phyloP scores from a whole-genome alignment of 352 stramenopile genomes.

The Globisporangium canariense region DNA sequence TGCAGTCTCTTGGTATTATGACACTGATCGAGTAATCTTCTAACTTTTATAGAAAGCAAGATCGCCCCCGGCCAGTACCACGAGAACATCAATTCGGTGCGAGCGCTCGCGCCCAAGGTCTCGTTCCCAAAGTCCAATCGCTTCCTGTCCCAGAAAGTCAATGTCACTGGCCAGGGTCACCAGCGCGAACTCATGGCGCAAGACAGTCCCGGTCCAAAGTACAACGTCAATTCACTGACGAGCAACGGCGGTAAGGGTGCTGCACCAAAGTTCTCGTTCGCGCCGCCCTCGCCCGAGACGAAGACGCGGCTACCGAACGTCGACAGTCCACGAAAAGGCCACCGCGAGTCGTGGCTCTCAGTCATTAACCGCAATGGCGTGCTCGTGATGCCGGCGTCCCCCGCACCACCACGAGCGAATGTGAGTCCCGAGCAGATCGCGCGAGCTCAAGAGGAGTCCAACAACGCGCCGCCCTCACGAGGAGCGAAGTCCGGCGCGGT shows the following conservation, averaged over 20 bases:
- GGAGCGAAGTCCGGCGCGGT: slow-evolving; percentile 37
- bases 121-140: slow-evolving; percentile 78
- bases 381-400: slow-evolving; percentile 61
- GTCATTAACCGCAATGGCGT: slow-evolving; percentile 84
- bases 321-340: slow-evolving; percentile 45
- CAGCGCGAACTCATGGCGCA: slow-evolving; percentile 72
- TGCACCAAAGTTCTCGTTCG: slow-evolving; percentile 64
- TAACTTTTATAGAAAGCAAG: slow-evolving; percentile 36
- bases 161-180: slow-evolving; percentile 54
- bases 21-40: neutral
- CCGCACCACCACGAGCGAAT: slow-evolving; percentile 17
- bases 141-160: slow-evolving; percentile 84
- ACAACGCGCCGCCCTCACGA: slow-evolving; percentile 18
- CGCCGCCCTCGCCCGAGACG: slow-evolving; percentile 41
- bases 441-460: slow-evolving; percentile 19
- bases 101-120: slow-evolving; percentile 55
- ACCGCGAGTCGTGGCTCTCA: slow-evolving; percentile 78
- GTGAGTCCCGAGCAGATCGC: slow-evolving; percentile 16
- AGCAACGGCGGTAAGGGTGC: slow-evolving; percentile 51
- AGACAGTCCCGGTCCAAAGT: slow-evolving; percentile 81
- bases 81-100: slow-evolving; percentile 60
- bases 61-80: slow-evolving; percentile 70
- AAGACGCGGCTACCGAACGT: slow-evolving; percentile 56
- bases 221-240: slow-evolving; percentile 63
- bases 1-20: neutral